Conservation (phyloP, 1,284 basidiomycete species). For the Fomitopsis betulina region DNA sequence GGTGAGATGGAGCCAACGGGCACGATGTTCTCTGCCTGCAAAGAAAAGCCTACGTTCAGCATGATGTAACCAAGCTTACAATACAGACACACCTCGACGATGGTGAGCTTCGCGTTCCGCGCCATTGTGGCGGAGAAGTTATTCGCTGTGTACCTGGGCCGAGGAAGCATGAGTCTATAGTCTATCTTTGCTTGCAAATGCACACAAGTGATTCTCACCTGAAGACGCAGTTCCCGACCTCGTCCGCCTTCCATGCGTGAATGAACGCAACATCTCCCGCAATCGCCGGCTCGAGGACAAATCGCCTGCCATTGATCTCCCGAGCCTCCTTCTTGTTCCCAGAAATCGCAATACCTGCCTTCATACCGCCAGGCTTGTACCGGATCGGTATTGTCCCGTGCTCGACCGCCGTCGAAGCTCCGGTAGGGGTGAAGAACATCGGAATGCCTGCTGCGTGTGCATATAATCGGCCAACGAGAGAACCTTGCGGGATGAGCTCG, state of each 20-base stretch:
- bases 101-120: conserved; percentile 84
- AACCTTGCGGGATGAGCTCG: conserved; percentile 89
- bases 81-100: conserved; percentile 68
- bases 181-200: background rate
- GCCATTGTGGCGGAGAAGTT: conserved; percentile 90
- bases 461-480: conserved; percentile 87
- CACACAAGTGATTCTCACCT: conserved; percentile 36
- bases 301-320: conserved; percentile 80
- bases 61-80: background rate
- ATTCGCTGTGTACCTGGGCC: conserved; percentile 74
- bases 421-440: conserved; percentile 94
- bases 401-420: conserved; percentile 86
- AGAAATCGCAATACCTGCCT: conserved; percentile 58
- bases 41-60: background rate
- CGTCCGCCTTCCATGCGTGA: conserved; percentile 94
- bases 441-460: conserved; percentile 94
- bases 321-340: conserved; percentile 79
- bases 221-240: conserved; percentile 84
- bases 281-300: conserved; percentile 86
- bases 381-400: conserved; percentile 71
- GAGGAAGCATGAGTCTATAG: background rate
- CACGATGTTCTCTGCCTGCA: conserved; percentile 87
- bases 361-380: conserved; percentile 65
- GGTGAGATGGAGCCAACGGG: conserved; percentile 82
- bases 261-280: conserved; percentile 88